Evolutionary conservation across 164 flowering plant species (phyloP), one percentile per base, ranked within the genome.

Genomic region (Santalum album): DNA sequence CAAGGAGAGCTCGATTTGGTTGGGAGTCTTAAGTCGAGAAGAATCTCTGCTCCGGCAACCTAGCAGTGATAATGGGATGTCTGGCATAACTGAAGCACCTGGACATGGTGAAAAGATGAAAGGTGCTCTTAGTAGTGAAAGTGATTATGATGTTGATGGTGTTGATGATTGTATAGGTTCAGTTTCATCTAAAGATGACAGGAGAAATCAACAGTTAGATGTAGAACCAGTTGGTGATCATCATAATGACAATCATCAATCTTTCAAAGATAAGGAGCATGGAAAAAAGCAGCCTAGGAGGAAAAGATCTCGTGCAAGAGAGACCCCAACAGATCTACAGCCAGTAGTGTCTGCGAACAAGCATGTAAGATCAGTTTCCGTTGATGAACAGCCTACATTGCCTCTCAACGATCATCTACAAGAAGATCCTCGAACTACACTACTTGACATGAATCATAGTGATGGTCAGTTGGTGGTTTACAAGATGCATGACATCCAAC

Each of bases 1-100:
- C 49, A 85, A 82, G 65, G 92, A 85, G 73, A 82, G 84, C 62
- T 75, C 75, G 26, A 80, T 85, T 61, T 85, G 92, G 92, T 72
- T 85, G 71, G 81, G 75, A 15, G 90, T 83, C 39, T 67, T 86
- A 63, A 65, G 75, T 62, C 67, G 66, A 59, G 90, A 83, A 69
- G 95, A 86, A 66, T 62, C 81, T 22, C 61, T 71, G 12, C 63
- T 75, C 24, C 70, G 40, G 62, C 86, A 78, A 38, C 80, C 67
- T 18, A 78, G 80, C 56, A 67, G 72, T 52, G 88, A 82, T 35
- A 78, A 80, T 55, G 84, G 79, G 17, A 52, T 65, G 10, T 83
- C 90, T 48, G 75, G 74, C 21, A 43, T 81, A 17, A 79, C 82
- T n/a, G 86, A 69, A 54, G 67, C 55, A 18, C 83, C 72, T 20